A percentile compares a stretch with the other conserved stretches of the same genome.
Evolutionary conservation across 768 basidiomycete species (phyloP).

Genomic region (Rhizopogon vinicolor): DNA sequence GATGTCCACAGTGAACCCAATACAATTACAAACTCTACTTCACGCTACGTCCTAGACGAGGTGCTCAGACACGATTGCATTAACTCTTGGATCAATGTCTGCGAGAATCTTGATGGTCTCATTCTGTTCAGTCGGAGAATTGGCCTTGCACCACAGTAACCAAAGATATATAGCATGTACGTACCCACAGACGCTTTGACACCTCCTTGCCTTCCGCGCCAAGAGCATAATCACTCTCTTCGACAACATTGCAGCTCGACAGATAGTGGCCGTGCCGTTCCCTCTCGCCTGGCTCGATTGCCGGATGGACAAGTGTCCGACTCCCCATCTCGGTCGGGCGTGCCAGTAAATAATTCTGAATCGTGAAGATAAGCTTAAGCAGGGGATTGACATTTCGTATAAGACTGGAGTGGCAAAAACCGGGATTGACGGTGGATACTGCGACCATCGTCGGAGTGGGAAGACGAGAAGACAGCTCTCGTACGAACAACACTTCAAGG

Average conservation of each 20-base stretch:
- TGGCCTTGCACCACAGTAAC: background rate
- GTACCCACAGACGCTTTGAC: conserved; percentile 30
- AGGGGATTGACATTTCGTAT: conserved; percentile 12
- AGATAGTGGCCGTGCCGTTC: conserved; percentile 29
- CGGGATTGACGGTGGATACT: conserved; percentile 29
- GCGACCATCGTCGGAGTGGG: conserved; percentile 22
- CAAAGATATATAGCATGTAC: background rate
- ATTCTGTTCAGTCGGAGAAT: conserved; percentile 7
- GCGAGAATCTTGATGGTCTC: conserved; percentile 24
- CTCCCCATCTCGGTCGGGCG: conserved; percentile 30
- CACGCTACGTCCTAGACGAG: conserved; percentile 3
- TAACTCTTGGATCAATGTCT: conserved; percentile 24
- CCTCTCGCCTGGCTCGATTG: conserved; percentile 18
- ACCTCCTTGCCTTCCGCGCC: conserved; percentile 24
- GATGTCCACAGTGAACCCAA: too few relatives aligned
- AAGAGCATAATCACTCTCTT: conserved; percentile 27
- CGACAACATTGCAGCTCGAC: conserved; percentile 9
- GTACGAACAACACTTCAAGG: conserved; percentile 30
- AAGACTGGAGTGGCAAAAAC: conserved; percentile 30
- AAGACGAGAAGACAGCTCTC: conserved; percentile 29
- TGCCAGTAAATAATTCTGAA: conserved; percentile 19
- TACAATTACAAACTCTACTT: background rate
- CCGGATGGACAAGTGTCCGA: conserved; percentile 30
- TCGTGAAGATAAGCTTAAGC: background rate
- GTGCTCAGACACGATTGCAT: conserved; percentile 20